Evolutionary conservation across 208 protist genomes (phyloP), one percentile per base, ranked within the genome.

Genomic region (Strigomonas culicis): DNA sequence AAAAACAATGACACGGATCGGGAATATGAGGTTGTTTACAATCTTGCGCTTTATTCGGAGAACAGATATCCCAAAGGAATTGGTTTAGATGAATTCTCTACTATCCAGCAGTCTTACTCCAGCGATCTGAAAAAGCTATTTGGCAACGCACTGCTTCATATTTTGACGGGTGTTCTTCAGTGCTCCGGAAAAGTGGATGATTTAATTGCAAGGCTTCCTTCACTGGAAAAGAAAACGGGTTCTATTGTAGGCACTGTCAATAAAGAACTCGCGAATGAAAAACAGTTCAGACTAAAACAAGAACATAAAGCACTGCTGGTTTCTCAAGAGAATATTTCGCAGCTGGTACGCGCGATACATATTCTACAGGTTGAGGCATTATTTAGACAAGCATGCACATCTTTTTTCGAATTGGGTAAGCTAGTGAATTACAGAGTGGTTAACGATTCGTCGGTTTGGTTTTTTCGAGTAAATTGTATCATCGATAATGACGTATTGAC

Each of bases 251-350:
- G 88, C n/a, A 80, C 78, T 43, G 94, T 95, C 34, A 94, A 89
- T 39, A 95, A 93, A 79, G 86, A 94, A 51, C 82, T 93, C 34
- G 77, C 78, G 13, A 75, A 83, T 32, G 65, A 78, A 24, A 77
- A 94, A 47, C 70, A 92, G 39, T 77, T 68, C 32, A 70, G 84
- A 51, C 31, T 62, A 31, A 77, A 90, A 66, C 78, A 81, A 52
- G 68, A 79, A 28, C 75, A 90, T n/a, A 97, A 97, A 49, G 73
- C 79, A 0, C 77, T 88, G 19, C 74, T 93, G n/a, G 84, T 93
- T 1, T 82, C 93, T 46, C 88, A 94, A 62, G 73, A 80, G 60
- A 86, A 91, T 52, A 43, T 97, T 39, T 86, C 80, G 8, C 46
- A 62, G n/a, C 78, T 97, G 50, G 63, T 95, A 53, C 78, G 92